phyloP scores from a whole-genome alignment of 1,284 basidiomycete genomes.

The Calocybe gambosa region DNA sequence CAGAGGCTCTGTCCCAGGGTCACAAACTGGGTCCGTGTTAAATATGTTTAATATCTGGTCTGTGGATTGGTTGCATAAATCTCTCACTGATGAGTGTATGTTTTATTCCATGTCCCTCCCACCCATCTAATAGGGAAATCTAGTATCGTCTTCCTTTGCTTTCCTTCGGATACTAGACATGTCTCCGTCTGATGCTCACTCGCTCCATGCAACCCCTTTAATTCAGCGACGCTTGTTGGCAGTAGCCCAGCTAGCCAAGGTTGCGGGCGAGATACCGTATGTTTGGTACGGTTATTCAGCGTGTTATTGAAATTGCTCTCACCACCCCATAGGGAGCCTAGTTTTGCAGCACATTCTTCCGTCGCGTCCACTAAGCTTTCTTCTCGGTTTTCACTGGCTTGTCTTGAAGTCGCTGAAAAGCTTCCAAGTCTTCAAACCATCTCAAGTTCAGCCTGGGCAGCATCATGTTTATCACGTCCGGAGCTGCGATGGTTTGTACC shows the following conservation, averaged over 20 bases:
- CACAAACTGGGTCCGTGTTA: slow-evolving; percentile 57
- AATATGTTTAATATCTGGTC: slow-evolving; percentile 92
- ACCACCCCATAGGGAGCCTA: slow-evolving; percentile 42
- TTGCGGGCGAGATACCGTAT: slow-evolving; percentile 39
- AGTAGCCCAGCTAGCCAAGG: slow-evolving; percentile 38
- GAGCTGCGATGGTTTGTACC: slow-evolving; percentile 81
- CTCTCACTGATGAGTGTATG: slow-evolving; percentile 64
- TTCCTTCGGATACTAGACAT: slow-evolving; percentile 71
- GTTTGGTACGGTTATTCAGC: slow-evolving; percentile 35
- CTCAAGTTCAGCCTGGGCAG: slow-evolving; percentile 55
- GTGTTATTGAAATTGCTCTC: slow-evolving; percentile 3
- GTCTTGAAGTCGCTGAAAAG: slow-evolving; percentile 35
- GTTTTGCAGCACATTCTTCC: slow-evolving; percentile 44
- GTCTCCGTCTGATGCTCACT: slow-evolving; percentile 59
- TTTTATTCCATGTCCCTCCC: slow-evolving; percentile 6
- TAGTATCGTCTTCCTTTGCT: slow-evolving; percentile 56
- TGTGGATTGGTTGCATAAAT: slow-evolving; percentile 71
- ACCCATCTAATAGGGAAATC: slow-evolving; percentile 8
- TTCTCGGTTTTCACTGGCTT: slow-evolving; percentile 29
- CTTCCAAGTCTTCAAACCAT: slow-evolving; percentile 61
- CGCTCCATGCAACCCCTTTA: slow-evolving; percentile 51
- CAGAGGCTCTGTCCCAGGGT: slow-evolving; percentile 47
- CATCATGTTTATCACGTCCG: slow-evolving; percentile 77
- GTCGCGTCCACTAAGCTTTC: slow-evolving; percentile 26
- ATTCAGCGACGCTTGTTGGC: slow-evolving; percentile 48